A percentile compares a stretch with the other conserved stretches of the same genome.
These are phyloP conservation scores for Puccinia polysora DNA, from an alignment of 1,284 basidiomycete species.

Conservation along the genomic window DNA sequence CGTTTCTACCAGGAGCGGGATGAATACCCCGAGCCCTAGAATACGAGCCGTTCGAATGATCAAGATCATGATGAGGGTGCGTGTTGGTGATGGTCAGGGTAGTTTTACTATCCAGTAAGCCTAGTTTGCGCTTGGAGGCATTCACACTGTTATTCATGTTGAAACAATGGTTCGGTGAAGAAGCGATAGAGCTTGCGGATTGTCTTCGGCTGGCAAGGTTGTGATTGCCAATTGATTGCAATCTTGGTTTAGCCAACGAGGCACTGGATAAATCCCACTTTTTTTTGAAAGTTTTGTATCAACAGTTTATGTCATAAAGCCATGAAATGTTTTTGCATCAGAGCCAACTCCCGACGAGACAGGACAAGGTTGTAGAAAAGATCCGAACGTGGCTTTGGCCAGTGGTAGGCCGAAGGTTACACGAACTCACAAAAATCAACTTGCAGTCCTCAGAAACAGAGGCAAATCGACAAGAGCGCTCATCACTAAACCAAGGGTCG, in stretches of 20 bases:
- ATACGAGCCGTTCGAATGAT: slow-evolving; percentile 60
- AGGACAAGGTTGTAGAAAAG: slow-evolving; percentile 29
- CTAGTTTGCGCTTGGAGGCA: neutral
- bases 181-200: slow-evolving; percentile 51
- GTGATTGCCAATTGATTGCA: slow-evolving; percentile 58
- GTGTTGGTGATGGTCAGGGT: slow-evolving; percentile 41
- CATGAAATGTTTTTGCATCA: too few relatives aligned
- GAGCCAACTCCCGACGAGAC: too few relatives aligned
- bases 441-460: slow-evolving; percentile 93
- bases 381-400: neutral
- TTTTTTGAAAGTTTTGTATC: too few relatives aligned
- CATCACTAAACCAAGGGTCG: slow-evolving; percentile 77
- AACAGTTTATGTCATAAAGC: neutral
- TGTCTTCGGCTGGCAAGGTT: slow-evolving; percentile 63
- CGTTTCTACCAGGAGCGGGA: slow-evolving; percentile 77
- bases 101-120: neutral
- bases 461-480: slow-evolving; percentile 64
- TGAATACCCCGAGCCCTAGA: slow-evolving; percentile 63
- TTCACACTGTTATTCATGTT: slow-evolving; percentile 38
- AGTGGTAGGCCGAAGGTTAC: too few relatives aligned
- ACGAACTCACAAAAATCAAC: slow-evolving; percentile 69
- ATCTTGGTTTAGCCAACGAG: slow-evolving; percentile 57
- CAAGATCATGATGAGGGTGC: slow-evolving; percentile 70
- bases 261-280: slow-evolving; percentile 86
- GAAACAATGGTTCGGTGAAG: slow-evolving; percentile 37